These are phyloP conservation scores for Phytopythium vexans DNA, from an alignment of 352 stramenopile species.

Conservation along the genomic window DNA sequence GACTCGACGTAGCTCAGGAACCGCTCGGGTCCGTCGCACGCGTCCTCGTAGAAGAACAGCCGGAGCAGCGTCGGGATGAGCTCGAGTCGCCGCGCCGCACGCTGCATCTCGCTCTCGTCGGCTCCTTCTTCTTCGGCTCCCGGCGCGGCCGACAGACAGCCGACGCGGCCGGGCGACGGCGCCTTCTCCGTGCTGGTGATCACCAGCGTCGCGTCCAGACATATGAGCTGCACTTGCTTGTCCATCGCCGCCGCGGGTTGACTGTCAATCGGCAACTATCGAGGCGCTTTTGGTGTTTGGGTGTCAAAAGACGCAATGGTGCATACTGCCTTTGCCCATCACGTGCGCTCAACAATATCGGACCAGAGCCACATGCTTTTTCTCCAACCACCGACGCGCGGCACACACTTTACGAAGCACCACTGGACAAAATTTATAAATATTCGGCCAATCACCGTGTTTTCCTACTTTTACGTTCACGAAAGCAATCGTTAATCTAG, in stretches of 20 bases:
- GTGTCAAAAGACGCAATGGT: no score
- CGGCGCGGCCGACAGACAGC: conserved; percentile 10
- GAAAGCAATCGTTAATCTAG: no score
- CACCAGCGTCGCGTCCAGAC: conserved; percentile 45
- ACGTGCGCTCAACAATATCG: no score
- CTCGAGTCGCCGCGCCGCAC: conserved; percentile 5
- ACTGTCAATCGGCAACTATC: no score
- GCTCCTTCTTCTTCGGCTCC: neutral
- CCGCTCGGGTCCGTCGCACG: conserved; percentile 5
- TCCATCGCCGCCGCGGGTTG: conserved; percentile 2
- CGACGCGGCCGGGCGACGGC: conserved; percentile 21
- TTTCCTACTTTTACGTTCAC: no score
- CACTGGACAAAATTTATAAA: no score
- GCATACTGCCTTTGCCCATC: no score
- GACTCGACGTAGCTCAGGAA: conserved; percentile 72
- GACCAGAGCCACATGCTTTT: no score
- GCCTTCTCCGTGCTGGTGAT: conserved; percentile 50
- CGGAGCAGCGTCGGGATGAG: conserved; percentile 47
- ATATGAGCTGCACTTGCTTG: conserved; percentile 56
- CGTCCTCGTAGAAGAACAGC: conserved; percentile 44
- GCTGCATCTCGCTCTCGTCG: neutral
- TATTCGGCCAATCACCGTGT: no score
- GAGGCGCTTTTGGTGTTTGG: no score
- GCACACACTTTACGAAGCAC: no score
- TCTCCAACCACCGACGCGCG: no score